Evolutionary conservation across 331 rosid species (phyloP).

Genomic region (Arachis monticola): DNA sequence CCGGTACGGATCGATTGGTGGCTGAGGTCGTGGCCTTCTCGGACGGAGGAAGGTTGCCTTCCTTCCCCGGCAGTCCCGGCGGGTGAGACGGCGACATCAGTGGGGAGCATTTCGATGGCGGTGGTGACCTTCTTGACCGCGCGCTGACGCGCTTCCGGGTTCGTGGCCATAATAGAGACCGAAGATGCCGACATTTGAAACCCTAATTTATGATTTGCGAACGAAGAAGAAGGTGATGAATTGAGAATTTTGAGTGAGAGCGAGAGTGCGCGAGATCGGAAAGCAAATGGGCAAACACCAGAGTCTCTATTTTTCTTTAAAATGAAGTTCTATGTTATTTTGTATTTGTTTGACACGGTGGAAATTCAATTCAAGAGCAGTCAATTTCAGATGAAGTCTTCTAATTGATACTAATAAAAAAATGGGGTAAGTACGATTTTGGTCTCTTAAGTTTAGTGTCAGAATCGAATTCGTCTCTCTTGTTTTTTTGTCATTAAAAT

Average conservation of each 20-base stretch:
- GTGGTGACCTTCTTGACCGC: slow-evolving; percentile 55
- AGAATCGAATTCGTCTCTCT: too few relatives aligned
- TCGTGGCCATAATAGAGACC: slow-evolving; percentile 87
- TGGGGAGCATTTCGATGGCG: slow-evolving; percentile 63
- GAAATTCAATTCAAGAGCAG: too few relatives aligned
- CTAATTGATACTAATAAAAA: too few relatives aligned
- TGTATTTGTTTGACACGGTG: background rate
- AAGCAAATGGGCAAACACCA: background rate
- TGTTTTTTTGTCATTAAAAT: too few relatives aligned
- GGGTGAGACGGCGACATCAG: slow-evolving; percentile 45
- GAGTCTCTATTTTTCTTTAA: background rate
- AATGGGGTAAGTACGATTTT: too few relatives aligned
- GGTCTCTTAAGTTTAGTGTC: too few relatives aligned
- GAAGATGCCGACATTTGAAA: slow-evolving; percentile 92
- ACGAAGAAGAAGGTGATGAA: background rate
- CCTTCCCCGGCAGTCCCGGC: slow-evolving; percentile 43
- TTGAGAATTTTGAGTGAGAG: background rate
- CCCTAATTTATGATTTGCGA: background rate
- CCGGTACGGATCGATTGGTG: slow-evolving; percentile 80
- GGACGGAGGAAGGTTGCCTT: slow-evolving; percentile 26
- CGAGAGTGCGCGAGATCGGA: background rate
- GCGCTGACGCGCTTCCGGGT: slow-evolving; percentile 80
- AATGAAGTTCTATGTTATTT: background rate
- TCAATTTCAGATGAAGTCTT: too few relatives aligned
- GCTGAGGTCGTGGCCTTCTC: slow-evolving; percentile 68